Percentiles rank a stretch among this genome's conserved stretches.
phyloP scores from a whole-genome alignment of 2,329 filamentous ascomycete genomes.

The Pseudogymnoascus sp. region DNA sequence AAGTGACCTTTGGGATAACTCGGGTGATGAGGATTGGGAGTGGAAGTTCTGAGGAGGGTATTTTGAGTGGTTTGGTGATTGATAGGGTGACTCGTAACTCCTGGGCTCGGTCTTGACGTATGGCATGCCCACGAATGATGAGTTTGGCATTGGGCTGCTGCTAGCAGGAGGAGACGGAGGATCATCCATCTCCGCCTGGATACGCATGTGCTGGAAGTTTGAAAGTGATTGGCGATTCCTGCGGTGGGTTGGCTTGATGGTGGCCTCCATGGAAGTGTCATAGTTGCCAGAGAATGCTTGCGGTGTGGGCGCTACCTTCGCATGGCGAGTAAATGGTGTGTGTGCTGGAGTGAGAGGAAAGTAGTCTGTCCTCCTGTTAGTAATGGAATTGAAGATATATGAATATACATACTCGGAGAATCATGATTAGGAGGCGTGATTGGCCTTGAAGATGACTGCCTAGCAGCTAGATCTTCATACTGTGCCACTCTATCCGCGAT shows the following conservation, averaged over 20 bases:
- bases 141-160: conserved; percentile 40
- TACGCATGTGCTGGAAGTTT: conserved; percentile 51
- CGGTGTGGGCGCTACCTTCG: conserved; percentile 21
- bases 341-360: conserved; percentile 60
- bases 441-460: conserved; percentile 40
- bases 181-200: conserved; percentile 43
- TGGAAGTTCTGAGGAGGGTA: conserved; percentile 43
- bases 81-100: conserved; percentile 20
- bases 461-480: conserved; percentile 45
- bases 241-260: conserved; percentile 46
- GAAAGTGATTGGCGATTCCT: conserved; percentile 39
- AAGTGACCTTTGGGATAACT: conserved; percentile 39
- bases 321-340: conserved; percentile 44
- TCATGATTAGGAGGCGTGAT: conserved; percentile 55
- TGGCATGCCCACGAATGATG: conserved; percentile 46
- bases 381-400: not conserved
- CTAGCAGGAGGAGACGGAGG: conserved; percentile 47
- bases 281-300: conserved; percentile 52
- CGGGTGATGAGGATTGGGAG: conserved; percentile 38
- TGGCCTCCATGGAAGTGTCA: conserved; percentile 59
- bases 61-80: conserved; percentile 22
- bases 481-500: conserved; percentile 52
- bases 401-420: conserved; percentile 42
- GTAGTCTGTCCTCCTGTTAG: conserved; percentile 39
- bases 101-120: conserved; percentile 38